phyloP scores from a whole-genome alignment of 1,139 yeast species.

The Lodderomyces parapsilosis region DNA sequence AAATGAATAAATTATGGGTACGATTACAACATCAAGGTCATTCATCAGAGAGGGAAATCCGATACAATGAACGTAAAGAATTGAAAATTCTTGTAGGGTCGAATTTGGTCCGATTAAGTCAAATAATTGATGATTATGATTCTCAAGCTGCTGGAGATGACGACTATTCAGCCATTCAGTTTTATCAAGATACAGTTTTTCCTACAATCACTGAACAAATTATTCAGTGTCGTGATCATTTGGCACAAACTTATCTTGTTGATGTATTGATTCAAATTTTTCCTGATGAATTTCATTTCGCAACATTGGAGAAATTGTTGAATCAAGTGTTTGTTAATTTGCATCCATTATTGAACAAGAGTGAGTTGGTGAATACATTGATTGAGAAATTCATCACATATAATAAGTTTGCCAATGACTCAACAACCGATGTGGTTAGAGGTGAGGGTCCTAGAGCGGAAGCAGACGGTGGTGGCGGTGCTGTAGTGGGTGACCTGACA shows the following conservation, averaged over 20 bases:
- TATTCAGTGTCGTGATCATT: conserved; percentile 84
- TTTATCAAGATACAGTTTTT: conserved; percentile 64
- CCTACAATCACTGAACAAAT: conserved; percentile 88
- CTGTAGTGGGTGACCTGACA: conserved; percentile 1
- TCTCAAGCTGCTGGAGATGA: conserved; percentile 37
- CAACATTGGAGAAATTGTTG: conserved; percentile 67
- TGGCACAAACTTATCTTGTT: conserved; percentile 87
- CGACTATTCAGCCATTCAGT: conserved; percentile 33
- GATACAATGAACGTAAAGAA: conserved; percentile 81
- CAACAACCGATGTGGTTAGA: too few species aligned
- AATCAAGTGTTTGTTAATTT: conserved; percentile 61
- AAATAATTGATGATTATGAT: conserved; percentile 65
- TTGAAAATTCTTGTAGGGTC: conserved; percentile 90
- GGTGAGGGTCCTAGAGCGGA: too few species aligned
- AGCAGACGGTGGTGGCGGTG: not conserved
- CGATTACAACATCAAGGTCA: conserved; percentile 95
- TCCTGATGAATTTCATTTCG: conserved; percentile 87
- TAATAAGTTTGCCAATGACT: conserved; percentile 32
- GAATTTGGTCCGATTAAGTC: conserved; percentile 84
- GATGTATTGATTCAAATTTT: conserved; percentile 92
- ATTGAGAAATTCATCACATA: conserved; percentile 73
- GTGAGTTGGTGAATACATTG: conserved; percentile 65
- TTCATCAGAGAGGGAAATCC: conserved; percentile 71
- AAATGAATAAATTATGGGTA: conserved; percentile 98
- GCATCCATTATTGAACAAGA: conserved; percentile 67